Evolutionary conservation across 1,284 basidiomycete species (phyloP).

Genomic region (Volvariella surrecta): DNA sequence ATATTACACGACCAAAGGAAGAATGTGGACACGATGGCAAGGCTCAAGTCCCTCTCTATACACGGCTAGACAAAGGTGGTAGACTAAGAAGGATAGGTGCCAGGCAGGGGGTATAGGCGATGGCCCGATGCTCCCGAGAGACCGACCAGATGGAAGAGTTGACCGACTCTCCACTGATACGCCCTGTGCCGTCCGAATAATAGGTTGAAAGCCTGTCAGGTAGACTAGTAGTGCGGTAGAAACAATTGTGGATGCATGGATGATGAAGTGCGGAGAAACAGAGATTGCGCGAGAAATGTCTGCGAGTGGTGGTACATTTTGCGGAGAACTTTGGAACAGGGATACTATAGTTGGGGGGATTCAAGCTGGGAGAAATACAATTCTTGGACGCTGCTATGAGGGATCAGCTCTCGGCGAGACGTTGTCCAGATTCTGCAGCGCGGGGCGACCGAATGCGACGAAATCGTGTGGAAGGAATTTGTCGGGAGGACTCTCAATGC

Average conservation of each 20-base stretch:
- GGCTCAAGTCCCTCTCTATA: slow-evolving; percentile 2
- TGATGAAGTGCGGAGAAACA: slow-evolving; percentile 53
- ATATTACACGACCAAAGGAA: slow-evolving; percentile 19
- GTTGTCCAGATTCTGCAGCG: slow-evolving; percentile 55
- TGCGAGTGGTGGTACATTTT: slow-evolving; percentile 74
- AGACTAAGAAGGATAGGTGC: slow-evolving; percentile 16
- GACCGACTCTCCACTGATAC: slow-evolving; percentile 18
- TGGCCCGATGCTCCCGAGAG: slow-evolving; percentile 31
- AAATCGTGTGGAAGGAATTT: slow-evolving; percentile 75
- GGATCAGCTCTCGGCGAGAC: slow-evolving; percentile 49
- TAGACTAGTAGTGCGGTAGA: slow-evolving; percentile 39
- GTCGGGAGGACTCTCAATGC: slow-evolving; percentile 55
- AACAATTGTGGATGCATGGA: slow-evolving; percentile 66
- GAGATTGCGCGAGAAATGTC: slow-evolving; percentile 49
- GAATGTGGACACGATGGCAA: slow-evolving; percentile 7
- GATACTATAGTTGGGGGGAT: slow-evolving; percentile 21
- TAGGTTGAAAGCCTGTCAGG: slow-evolving; percentile 37
- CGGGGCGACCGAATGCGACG: slow-evolving; percentile 63
- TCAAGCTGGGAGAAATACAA: slow-evolving; percentile 22
- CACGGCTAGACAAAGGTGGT: slow-evolving; percentile 20
- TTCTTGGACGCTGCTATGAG: slow-evolving; percentile 33
- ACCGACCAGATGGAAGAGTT: slow-evolving; percentile 15
- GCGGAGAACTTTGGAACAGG: slow-evolving; percentile 29
- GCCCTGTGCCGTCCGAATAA: slow-evolving; percentile 22
- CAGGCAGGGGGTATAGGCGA: slow-evolving; percentile 28